Evolutionary conservation across 208 protist species (phyloP).

Genomic region (Trypanosoma mega): DNA sequence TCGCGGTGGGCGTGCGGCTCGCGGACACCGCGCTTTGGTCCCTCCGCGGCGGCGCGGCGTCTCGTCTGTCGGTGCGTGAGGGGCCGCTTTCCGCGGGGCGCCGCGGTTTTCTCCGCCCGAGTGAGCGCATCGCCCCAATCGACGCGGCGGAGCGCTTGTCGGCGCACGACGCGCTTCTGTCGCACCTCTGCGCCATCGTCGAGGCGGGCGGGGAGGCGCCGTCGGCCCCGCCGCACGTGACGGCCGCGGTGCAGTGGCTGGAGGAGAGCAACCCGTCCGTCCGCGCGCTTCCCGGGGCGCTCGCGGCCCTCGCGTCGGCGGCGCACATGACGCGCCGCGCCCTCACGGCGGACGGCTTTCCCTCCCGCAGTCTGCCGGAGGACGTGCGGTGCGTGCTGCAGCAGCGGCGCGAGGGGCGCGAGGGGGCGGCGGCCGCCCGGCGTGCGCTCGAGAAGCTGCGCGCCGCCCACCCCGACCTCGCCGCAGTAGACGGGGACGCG

Average conservation of each 20-base stretch:
- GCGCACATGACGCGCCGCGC: conserved; percentile 2
- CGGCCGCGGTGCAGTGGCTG: conserved; percentile 17
- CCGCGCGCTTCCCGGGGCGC: conserved; percentile 8
- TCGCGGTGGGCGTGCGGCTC: conserved; percentile 11
- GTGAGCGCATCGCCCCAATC: conserved; percentile 6
- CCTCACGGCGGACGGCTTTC: not conserved
- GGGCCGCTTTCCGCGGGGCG: not conserved
- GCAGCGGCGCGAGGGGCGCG: conserved; percentile 12
- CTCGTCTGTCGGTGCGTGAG: conserved; percentile 29
- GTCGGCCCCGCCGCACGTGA: conserved; percentile 13
- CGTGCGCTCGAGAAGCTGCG: conserved; percentile 17
- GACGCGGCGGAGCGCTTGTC: conserved; percentile 5
- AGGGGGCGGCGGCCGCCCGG: conserved; percentile 11
- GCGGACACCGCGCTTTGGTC: conserved; percentile 43
- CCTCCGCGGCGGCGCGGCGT: conserved; percentile 25
- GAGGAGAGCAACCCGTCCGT: conserved; percentile 5
- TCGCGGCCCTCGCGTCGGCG: conserved; percentile 8
- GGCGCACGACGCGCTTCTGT: conserved; percentile 9
- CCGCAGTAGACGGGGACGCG: too few relatives aligned
- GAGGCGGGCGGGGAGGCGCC: not conserved
- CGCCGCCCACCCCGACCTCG: too few relatives aligned
- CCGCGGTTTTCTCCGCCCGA: not conserved
- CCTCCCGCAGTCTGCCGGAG: conserved; percentile 24
- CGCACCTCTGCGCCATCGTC: conserved; percentile 19
- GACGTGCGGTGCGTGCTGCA: conserved; percentile 16